Conservation (phyloP, 495 filamentous ascomycete genomes). For the Neurospora sublineolata region DNA sequence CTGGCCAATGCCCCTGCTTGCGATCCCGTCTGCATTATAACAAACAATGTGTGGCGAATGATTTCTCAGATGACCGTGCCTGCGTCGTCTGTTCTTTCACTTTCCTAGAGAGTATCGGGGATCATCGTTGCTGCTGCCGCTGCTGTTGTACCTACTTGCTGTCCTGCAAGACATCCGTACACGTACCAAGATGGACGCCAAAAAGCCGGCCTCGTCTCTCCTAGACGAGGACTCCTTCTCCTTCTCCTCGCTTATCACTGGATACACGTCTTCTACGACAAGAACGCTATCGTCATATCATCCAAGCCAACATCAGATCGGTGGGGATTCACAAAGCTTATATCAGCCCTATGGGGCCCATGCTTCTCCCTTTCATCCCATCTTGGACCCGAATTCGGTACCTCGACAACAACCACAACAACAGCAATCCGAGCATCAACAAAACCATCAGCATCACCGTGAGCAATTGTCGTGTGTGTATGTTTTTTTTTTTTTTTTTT, state of each 20-base stretch:
- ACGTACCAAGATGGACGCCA: conserved; percentile 16
- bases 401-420: neutral
- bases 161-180: neutral
- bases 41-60: conserved; percentile 27
- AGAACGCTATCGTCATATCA: neutral
- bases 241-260: neutral
- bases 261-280: neutral
- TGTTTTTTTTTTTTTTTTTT: conserved; percentile 17
- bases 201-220: conserved; percentile 20
- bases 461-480: conserved; percentile 22
- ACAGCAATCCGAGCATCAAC: conserved; percentile 1
- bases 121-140: neutral
- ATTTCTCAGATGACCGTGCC: conserved; percentile 7
- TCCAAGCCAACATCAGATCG: neutral
- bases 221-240: conserved; percentile 19
- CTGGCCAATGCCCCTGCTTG: neutral
- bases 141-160: neutral
- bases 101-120: neutral
- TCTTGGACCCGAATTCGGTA: neutral
- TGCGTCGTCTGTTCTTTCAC: conserved; percentile 8
- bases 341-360: neutral
- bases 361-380: conserved; percentile 3
- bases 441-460: neutral
- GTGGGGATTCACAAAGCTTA: neutral
- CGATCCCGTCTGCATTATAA: conserved; percentile 10